Percentiles rank a stretch among this genome's conserved stretches.
Evolutionary conservation across 2,329 filamentous ascomycete genomes (phyloP).

Genomic region (Clonostachys solani): DNA sequence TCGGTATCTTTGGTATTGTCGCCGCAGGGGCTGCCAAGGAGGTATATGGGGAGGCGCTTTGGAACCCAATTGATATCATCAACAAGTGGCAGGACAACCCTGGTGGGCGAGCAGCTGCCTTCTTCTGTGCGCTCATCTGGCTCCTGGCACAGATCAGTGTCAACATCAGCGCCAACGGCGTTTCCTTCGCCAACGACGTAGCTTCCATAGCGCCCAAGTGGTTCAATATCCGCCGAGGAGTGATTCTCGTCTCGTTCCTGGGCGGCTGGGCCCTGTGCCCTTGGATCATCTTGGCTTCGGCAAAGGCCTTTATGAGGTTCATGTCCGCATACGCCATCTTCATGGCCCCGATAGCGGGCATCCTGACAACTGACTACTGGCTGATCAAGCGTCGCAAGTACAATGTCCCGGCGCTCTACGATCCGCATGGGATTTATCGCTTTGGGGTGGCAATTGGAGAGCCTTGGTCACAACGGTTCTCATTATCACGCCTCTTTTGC

Average conservation of each 20-base stretch:
- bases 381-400: slow-evolving; percentile 26
- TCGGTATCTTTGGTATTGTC: slow-evolving; percentile 41
- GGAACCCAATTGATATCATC: slow-evolving; percentile 44
- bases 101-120: slow-evolving; percentile 21
- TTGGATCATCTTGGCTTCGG: slow-evolving; percentile 25
- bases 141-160: slow-evolving; percentile 32
- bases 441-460: slow-evolving; percentile 27
- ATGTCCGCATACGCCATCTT: slow-evolving; percentile 25
- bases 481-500: slow-evolving; percentile 1
- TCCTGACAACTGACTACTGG: slow-evolving; percentile 34
- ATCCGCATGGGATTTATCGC: slow-evolving; percentile 31
- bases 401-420: slow-evolving; percentile 35
- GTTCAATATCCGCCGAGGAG: slow-evolving; percentile 23
- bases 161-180: slow-evolving; percentile 19
- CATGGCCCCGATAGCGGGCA: slow-evolving; percentile 33
- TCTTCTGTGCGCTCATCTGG: slow-evolving; percentile 19
- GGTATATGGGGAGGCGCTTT: slow-evolving; percentile 38
- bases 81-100: slow-evolving; percentile 24
- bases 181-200: slow-evolving; percentile 21
- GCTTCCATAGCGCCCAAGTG: slow-evolving; percentile 19
- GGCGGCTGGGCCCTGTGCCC: slow-evolving; percentile 26
- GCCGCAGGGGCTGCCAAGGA: slow-evolving; percentile 37
- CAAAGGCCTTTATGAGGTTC: slow-evolving; percentile 19
- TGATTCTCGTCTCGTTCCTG: slow-evolving; percentile 18
- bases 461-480: slow-evolving; percentile 17